A percentile compares a stretch with the other conserved stretches of the same genome.
These are phyloP conservation scores for Mycosphaerelloides madeirae DNA, from an alignment of 2,329 filamentous ascomycete genomes.

Conservation along the genomic window DNA sequence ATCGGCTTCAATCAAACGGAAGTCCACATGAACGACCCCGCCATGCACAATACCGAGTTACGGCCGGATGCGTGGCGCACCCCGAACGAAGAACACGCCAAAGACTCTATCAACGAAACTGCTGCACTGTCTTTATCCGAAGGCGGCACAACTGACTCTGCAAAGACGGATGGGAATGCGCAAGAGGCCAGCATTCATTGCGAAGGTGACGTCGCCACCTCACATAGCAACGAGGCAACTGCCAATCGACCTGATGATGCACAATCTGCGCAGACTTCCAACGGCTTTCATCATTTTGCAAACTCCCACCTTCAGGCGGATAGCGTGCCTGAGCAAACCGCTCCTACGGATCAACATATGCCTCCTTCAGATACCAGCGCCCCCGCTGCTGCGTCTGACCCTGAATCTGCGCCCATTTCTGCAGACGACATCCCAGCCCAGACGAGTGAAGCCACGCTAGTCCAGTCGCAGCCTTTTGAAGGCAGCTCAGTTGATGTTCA, in stretches of 20 bases:
- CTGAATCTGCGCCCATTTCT: conserved; percentile 4
- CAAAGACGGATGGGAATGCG: not conserved
- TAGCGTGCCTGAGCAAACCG: conserved; percentile 9
- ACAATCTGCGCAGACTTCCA: conserved; percentile 14
- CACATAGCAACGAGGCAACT: conserved; percentile 21
- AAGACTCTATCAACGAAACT: conserved; percentile 8
- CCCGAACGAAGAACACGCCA: conserved; percentile 21
- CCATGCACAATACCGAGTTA: conserved; percentile 31
- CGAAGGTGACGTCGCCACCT: not conserved
- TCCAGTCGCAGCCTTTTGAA: conserved; percentile 10
- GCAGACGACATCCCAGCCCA: conserved; percentile 15
- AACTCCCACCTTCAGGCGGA: conserved; percentile 11
- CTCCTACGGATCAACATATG: conserved; percentile 9
- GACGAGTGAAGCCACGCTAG: conserved; percentile 18
- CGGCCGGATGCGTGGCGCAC: conserved; percentile 32
- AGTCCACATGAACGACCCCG: conserved; percentile 46
- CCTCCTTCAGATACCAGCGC: conserved; percentile 14
- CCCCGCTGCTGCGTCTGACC: conserved; percentile 10
- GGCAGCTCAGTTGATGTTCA: conserved; percentile 41
- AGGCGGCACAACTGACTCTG: conserved; percentile 12
- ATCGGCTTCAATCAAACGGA: conserved; percentile 64
- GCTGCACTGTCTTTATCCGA: conserved; percentile 20
- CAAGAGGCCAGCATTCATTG: not conserved
- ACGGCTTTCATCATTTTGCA: conserved; percentile 19
- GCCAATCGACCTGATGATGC: conserved; percentile 15